These are phyloP conservation scores for Didymella lethalis DNA, from an alignment of 2,329 filamentous ascomycete genomes.

Conservation along the genomic window DNA sequence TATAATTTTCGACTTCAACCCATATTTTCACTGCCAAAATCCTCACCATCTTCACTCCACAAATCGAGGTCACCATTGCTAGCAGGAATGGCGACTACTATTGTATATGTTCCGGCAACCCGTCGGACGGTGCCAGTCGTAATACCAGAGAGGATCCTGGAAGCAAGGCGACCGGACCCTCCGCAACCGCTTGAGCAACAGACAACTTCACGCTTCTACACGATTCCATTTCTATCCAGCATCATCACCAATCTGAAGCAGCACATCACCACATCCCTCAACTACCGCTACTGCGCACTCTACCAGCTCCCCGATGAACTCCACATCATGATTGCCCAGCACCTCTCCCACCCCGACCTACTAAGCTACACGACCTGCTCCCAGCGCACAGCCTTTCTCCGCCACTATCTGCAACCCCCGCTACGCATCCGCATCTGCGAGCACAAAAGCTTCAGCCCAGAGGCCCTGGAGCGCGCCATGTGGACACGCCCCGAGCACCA, in stretches of 20 bases:
- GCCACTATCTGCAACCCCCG: neutral
- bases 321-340: neutral
- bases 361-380: neutral
- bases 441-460: neutral
- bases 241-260: neutral
- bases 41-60: neutral
- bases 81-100: neutral
- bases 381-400: neutral
- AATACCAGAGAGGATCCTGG: neutral
- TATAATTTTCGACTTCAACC: neutral
- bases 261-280: neutral
- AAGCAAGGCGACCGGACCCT: neutral
- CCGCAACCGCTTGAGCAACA: neutral
- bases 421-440: neutral
- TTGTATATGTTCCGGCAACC: neutral
- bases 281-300: neutral
- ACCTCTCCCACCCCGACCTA: neutral
- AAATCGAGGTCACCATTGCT: neutral
- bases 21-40: neutral
- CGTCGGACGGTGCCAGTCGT: neutral
- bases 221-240: neutral
- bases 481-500: neutral
- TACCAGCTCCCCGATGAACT: neutral
- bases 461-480: neutral
- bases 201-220: neutral